Evolutionary conservation across 331 rosid genomes (phyloP), one percentile per base, ranked within the genome.

Genomic region (Quercus lobata): DNA sequence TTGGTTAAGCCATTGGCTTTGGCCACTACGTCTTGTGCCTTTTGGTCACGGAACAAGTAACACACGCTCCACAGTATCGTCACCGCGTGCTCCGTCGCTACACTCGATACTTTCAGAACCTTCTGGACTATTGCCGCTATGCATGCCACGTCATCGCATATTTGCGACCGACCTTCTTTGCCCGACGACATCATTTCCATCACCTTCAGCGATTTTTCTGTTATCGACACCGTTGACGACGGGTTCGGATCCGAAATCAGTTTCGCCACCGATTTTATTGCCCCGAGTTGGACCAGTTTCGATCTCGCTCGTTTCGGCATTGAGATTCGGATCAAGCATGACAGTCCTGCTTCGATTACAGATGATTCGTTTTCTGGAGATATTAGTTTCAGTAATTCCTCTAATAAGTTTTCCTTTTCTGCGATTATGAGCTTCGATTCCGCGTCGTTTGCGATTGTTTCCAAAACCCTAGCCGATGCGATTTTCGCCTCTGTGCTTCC

Each of bases 21-120:
- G 4, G 89, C 86, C 41, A 92, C 91, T 18, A 89, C 87, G 55
- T 91, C 97, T 54, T 87, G 96, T 11, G 97, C 97, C 72, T 80
- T 87, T 71, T 86, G 79, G 61, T 90, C 95, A 1, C 95, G 73
- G 75, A 90, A 90, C 72, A 91, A 74, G 79, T 87, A 93, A 10
- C 98, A 95, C 18, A 95, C 88, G 46, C 97, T 89, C 99, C 99
- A 95, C 57, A 95, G 87, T 56, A 87, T 92, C 74, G 93, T 89
- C 53, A 93, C 92, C 2, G 98, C 94, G 76, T 93, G 98, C 84
- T 95, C 98, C 41, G 96, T 91, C 25, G 94, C 96, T 5, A 77
- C 66, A 65, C 81, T 81, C 57, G 99, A 93, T 2, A 90, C 90
- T 44, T 95, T 95, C 79, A 95, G 62, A 0, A 90, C 84, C 74